Conservation (phyloP, 1,284 basidiomycete species). For the Ceratobasidium sp. region DNA sequence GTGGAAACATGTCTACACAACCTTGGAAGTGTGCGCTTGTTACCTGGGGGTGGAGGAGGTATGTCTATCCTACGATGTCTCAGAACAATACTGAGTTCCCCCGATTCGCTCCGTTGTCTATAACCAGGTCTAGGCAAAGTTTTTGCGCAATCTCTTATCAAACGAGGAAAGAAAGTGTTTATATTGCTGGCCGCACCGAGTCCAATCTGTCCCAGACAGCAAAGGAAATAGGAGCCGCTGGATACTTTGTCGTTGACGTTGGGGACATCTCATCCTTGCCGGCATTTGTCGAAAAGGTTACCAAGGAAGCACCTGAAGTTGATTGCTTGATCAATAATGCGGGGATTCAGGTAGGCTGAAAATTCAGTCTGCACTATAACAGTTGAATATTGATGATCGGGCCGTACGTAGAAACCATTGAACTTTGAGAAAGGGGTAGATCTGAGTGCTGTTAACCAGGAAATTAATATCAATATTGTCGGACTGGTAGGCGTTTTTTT, state of each 20-base stretch:
- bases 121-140: conserved; percentile 43
- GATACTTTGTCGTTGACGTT: conserved; percentile 51
- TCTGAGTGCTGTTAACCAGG: not conserved
- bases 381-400: not conserved
- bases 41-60: conserved; percentile 3
- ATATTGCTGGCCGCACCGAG: conserved; percentile 50
- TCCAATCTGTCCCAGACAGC: conserved; percentile 46
- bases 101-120: not conserved
- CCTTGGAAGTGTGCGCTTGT: conserved; percentile 10
- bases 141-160: conserved; percentile 48
- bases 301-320: conserved; percentile 50
- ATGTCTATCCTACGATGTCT: not conserved
- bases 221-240: conserved; percentile 46
- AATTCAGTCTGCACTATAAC: not conserved
- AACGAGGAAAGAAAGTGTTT: conserved; percentile 49
- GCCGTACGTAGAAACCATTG: not conserved
- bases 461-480: not conserved
- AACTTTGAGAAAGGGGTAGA: conserved; percentile 1
- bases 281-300: conserved; percentile 46
- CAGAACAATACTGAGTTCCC: not conserved
- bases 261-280: conserved; percentile 46
- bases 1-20: not conserved
- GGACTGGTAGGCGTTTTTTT: not conserved
- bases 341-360: conserved; percentile 46
- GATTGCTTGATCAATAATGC: conserved; percentile 53